Evolutionary conservation across 2,329 filamentous ascomycete genomes (phyloP).

Genomic region (Microcyclospora pomicola): DNA sequence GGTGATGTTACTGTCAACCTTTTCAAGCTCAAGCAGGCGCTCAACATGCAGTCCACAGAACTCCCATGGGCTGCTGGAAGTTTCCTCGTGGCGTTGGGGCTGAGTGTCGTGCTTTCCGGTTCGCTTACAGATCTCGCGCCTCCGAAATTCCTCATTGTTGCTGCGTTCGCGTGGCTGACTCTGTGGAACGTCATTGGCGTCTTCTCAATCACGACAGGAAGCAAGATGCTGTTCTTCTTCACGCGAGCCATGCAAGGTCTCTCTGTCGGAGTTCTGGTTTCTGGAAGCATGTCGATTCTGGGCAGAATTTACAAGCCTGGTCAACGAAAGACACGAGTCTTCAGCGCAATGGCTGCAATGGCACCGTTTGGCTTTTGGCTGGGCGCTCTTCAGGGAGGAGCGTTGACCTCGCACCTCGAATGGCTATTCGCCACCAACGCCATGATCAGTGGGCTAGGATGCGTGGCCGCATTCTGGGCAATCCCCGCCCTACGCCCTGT

Average conservation of each 20-base stretch:
- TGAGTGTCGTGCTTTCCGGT: conserved; percentile 28
- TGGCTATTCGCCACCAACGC: conserved; percentile 34
- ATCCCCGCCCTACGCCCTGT: conserved; percentile 27
- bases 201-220: conserved; percentile 24
- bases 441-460: conserved; percentile 25
- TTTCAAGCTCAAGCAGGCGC: conserved; percentile 22
- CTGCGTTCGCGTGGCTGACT: conserved; percentile 30
- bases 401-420: conserved; percentile 24
- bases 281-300: conserved; percentile 24
- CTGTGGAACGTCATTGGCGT: conserved; percentile 28
- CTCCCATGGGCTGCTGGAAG: conserved; percentile 32
- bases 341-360: conserved; percentile 24
- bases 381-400: conserved; percentile 29
- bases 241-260: conserved; percentile 27
- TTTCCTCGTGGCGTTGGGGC: conserved; percentile 28
- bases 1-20: conserved; percentile 31
- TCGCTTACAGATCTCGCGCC: conserved; percentile 29
- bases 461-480: conserved; percentile 25
- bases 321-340: conserved; percentile 25
- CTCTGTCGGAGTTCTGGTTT: conserved; percentile 23
- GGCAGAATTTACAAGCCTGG: conserved; percentile 27
- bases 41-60: conserved; percentile 27
- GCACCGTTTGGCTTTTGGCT: conserved; percentile 26
- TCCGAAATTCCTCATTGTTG: conserved; percentile 29
- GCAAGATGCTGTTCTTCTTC: conserved; percentile 24